These are phyloP conservation scores for Amanita jacksonii DNA, from an alignment of 768 basidiomycete species.

Conservation along the genomic window DNA sequence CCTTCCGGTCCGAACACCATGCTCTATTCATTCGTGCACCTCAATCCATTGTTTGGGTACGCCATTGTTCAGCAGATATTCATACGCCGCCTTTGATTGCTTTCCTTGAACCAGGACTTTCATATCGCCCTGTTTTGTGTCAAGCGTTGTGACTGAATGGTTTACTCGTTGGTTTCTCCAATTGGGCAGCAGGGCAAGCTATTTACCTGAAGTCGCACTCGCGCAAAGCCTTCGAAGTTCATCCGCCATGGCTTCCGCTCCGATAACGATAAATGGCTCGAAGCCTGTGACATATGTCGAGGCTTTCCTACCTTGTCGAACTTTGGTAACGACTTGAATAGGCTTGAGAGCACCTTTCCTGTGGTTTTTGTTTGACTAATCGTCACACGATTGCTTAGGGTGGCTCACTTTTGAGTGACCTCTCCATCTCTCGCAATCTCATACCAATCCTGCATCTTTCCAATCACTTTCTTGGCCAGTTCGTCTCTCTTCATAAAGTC, in stretches of 20 bases:
- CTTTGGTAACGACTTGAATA: slow-evolving; percentile 59
- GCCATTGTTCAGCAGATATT: slow-evolving; percentile 58
- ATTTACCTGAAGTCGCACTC: slow-evolving; percentile 72
- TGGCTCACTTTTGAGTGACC: slow-evolving; percentile 46
- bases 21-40: slow-evolving; percentile 29
- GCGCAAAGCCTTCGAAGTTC: slow-evolving; percentile 73
- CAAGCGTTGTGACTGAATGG: slow-evolving; percentile 59
- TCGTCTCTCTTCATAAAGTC: slow-evolving; percentile 67
- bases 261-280: slow-evolving; percentile 61
- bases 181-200: too few species aligned
- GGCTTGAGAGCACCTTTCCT: slow-evolving; percentile 76
- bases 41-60: slow-evolving; percentile 81
- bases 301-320: slow-evolving; percentile 66
- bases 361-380: neutral
- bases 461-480: slow-evolving; percentile 38
- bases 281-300: slow-evolving; percentile 72
- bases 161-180: too few species aligned
- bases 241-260: slow-evolving; percentile 67
- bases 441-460: slow-evolving; percentile 74
- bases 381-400: neutral
- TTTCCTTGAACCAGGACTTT: slow-evolving; percentile 86
- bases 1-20: slow-evolving; percentile 29
- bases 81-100: slow-evolving; percentile 56
- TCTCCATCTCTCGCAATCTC: slow-evolving; percentile 53
- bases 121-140: slow-evolving; percentile 41